These are phyloP conservation scores for Globisporangium middletonii DNA, from an alignment of 352 stramenopile species.

Conservation along the genomic window DNA sequence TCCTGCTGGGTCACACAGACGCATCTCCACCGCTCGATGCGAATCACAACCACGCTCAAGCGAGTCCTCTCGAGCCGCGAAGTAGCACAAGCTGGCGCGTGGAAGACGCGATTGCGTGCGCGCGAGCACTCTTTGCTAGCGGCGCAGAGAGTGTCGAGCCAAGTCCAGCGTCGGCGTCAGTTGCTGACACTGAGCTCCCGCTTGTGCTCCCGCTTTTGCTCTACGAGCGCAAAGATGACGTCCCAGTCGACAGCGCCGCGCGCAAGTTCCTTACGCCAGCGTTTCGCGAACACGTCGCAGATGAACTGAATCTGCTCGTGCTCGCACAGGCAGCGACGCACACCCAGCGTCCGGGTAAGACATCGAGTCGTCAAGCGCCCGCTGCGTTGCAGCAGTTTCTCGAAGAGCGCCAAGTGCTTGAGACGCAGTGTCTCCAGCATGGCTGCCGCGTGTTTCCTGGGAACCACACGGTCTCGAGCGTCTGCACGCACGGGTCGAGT, in stretches of 20 bases:
- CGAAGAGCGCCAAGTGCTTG: constrained; percentile 20
- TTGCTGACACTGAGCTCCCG: constrained; percentile 9
- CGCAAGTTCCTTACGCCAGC: constrained; percentile 24
- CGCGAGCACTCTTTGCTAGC: constrained; percentile 21
- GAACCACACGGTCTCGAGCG: constrained; percentile 6
- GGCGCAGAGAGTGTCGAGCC: not conserved
- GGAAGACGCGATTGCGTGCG: constrained; percentile 28
- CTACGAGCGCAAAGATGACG: constrained; percentile 20
- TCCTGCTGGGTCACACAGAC: constrained; percentile 7
- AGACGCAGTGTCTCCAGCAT: constrained; percentile 26
- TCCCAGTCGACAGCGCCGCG: constrained; percentile 21
- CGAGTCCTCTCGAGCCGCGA: too few relatives aligned
- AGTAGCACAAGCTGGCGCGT: constrained; percentile 21
- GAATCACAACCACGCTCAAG: too few relatives aligned
- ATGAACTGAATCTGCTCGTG: constrained; percentile 35
- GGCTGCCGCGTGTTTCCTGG: constrained; percentile 35
- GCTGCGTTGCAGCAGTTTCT: constrained; percentile 33
- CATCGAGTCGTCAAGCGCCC: not conserved
- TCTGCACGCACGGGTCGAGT: not conserved
- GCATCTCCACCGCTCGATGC: too few relatives aligned
- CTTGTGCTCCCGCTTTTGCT: constrained; percentile 33
- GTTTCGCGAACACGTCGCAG: constrained; percentile 40
- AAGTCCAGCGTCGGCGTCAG: not conserved
- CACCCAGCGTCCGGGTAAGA: not conserved
- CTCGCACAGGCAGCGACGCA: not conserved